Evolutionary conservation across 2,329 filamentous ascomycete genomes (phyloP).

Genomic region (Diaporthe capsici): DNA sequence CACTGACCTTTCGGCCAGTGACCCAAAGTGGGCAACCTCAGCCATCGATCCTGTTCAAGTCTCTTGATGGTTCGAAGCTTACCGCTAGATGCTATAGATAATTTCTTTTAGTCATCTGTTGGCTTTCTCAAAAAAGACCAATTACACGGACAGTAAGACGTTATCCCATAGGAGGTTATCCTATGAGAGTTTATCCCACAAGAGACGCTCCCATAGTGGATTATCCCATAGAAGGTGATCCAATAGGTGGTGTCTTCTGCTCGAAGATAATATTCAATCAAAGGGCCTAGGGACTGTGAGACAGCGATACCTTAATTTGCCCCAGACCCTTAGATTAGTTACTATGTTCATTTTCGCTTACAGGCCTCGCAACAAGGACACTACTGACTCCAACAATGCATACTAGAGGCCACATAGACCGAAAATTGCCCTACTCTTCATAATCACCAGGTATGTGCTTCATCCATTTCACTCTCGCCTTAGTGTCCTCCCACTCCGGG

Average conservation of each 20-base stretch:
- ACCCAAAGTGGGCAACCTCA: not conserved
- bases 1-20: not conserved
- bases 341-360: too few species aligned
- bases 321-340: too few species aligned
- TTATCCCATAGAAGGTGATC: not conserved
- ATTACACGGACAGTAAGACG: not conserved
- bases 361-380: too few species aligned
- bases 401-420: not conserved
- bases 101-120: too few species aligned
- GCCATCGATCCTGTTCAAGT: not conserved
- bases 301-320: not conserved
- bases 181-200: too few species aligned
- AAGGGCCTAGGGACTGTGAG: not conserved
- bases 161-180: not conserved
- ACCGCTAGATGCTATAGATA: not conserved
- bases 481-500: slow-evolving; percentile 9
- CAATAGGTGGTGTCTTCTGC: not conserved
- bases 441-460: not conserved
- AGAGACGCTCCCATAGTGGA: too few species aligned
- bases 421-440: not conserved
- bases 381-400: too few species aligned
- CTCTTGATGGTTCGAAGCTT: not conserved
- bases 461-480: not conserved
- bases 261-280: not conserved
- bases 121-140: too few species aligned